Percentiles rank a stretch among this genome's conserved stretches.
Conservation (phyloP, 139 green algal species). For the Tetradesmus obliquus region DNA sequence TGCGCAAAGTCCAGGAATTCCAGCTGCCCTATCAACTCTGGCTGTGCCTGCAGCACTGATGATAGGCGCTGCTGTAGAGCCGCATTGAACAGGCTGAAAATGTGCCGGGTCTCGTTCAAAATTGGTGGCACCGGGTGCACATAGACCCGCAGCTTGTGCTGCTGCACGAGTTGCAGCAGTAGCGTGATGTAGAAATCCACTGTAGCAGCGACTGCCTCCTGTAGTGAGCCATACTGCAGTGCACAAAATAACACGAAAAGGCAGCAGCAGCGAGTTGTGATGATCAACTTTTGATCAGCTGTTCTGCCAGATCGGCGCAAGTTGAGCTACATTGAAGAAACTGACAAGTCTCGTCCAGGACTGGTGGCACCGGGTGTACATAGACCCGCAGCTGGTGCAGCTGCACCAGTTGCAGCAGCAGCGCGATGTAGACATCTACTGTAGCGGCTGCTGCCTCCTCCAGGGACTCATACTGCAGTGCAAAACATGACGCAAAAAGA, state of each 20-base stretch:
- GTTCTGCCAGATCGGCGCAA: neutral
- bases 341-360: slow-evolving; percentile 78
- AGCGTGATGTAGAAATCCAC: slow-evolving; percentile 70
- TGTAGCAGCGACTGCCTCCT: slow-evolving; percentile 69
- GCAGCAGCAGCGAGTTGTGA: neutral
- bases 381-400: slow-evolving; percentile 65
- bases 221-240: slow-evolving; percentile 73
- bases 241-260: neutral
- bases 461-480: slow-evolving; percentile 72
- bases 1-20: slow-evolving; percentile 80
- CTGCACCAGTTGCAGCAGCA: slow-evolving; percentile 56
- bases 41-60: slow-evolving; percentile 20
- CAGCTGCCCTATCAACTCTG: slow-evolving; percentile 31
- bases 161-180: slow-evolving; percentile 54
- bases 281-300: neutral
- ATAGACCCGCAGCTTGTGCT: slow-evolving; percentile 66
- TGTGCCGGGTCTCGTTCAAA: slow-evolving; percentile 66
- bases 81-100: slow-evolving; percentile 68
- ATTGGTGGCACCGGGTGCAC: slow-evolving; percentile 81
- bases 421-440: slow-evolving; percentile 68
- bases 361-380: slow-evolving; percentile 78
- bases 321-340: slow-evolving; percentile 58
- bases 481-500: neutral
- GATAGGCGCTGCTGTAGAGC: slow-evolving; percentile 48
- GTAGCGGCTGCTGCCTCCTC: slow-evolving; percentile 68